These are phyloP conservation scores for Adansonia digitata DNA, from an alignment of 345 rosid genomes.

Conservation along the genomic window DNA sequence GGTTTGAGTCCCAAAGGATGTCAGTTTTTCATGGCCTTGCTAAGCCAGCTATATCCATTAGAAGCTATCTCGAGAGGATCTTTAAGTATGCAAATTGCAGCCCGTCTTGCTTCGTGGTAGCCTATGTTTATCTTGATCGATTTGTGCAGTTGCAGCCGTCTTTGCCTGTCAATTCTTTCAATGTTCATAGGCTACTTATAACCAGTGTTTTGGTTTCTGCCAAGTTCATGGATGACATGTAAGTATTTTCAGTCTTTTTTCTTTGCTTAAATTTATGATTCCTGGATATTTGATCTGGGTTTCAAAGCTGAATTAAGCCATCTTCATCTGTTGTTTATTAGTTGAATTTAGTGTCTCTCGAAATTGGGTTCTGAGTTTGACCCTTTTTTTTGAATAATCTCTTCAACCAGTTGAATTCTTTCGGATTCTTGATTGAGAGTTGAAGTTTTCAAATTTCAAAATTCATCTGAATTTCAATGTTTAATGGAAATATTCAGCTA, in stretches of 20 bases:
- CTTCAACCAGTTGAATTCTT: background rate
- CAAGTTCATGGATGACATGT: constrained; percentile 84
- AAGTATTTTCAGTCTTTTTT: constrained; percentile 25
- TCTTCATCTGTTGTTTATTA: too few relatives aligned
- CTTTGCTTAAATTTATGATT: background rate
- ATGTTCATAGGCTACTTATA: constrained; percentile 62
- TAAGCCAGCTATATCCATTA: constrained; percentile 53
- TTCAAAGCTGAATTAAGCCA: background rate
- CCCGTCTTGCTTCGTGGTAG: constrained; percentile 65
- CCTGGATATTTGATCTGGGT: background rate
- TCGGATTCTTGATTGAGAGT: background rate
- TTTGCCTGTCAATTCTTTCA: constrained; percentile 54
- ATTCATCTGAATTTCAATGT: constrained; percentile 3
- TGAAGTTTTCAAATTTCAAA: background rate
- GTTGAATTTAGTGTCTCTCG: too few relatives aligned
- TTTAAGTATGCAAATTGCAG: constrained; percentile 71
- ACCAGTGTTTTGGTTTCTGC: constrained; percentile 73
- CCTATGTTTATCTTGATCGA: constrained; percentile 68
- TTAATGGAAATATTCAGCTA: background rate
- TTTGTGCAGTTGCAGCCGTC: constrained; percentile 49
- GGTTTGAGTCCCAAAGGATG: constrained; percentile 33
- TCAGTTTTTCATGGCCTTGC: constrained; percentile 52
- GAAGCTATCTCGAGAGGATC: constrained; percentile 65
- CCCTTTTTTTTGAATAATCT: too few relatives aligned
- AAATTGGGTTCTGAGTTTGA: too few relatives aligned